phyloP scores from a whole-genome alignment of 305 asterid genomes.

The Rubia balearica region DNA sequence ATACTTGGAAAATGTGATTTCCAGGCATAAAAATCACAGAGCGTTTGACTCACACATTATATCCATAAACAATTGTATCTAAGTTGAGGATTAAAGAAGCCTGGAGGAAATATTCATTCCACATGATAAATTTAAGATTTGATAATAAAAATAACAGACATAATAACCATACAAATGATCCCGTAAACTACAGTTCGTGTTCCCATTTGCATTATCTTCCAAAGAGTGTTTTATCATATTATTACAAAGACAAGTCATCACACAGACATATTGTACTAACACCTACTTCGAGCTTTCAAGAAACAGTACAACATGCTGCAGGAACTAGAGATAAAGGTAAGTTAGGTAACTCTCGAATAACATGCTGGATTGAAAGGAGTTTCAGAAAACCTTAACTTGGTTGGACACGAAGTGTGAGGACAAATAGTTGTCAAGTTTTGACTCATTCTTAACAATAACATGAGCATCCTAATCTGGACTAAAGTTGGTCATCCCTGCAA shows the following conservation, averaged over 20 bases:
- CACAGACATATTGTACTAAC: background rate
- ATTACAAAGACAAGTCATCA: background rate
- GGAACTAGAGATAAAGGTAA: constrained; percentile 98
- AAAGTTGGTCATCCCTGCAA: constrained; percentile 77
- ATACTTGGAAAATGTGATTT: background rate
- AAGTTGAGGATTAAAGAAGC: background rate
- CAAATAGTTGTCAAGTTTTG: constrained; percentile 9
- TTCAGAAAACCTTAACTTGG: constrained; percentile 22
- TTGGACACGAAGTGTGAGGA: constrained; percentile 10
- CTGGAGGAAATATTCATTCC: background rate
- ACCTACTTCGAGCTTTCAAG: constrained; percentile 88
- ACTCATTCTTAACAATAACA: constrained; percentile 54
- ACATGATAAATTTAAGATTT: background rate
- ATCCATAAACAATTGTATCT: background rate
- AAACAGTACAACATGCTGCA: constrained; percentile 94
- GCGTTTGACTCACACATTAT: background rate
- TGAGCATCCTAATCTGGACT: constrained; percentile 82
- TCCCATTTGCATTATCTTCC: background rate
- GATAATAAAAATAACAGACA: background rate
- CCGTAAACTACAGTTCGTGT: background rate
- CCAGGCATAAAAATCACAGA: background rate
- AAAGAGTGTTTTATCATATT: background rate
- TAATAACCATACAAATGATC: background rate
- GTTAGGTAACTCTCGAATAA: constrained; percentile 71
- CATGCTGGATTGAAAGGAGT: constrained; percentile 56